phyloP scores from a whole-genome alignment of 331 rosid genomes.

The Malus hybrid region DNA sequence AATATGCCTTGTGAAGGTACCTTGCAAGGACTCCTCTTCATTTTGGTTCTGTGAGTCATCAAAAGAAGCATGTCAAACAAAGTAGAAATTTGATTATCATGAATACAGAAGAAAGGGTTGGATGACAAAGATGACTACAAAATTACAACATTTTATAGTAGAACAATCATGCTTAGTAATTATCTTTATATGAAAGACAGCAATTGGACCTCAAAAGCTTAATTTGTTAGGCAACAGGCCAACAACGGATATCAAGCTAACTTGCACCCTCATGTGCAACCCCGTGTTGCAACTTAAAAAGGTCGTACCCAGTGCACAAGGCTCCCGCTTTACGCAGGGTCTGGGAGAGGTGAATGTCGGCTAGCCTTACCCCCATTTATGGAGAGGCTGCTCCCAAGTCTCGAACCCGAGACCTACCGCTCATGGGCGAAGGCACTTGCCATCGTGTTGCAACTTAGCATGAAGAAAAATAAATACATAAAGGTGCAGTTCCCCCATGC shows the following conservation, averaged over 20 bases:
- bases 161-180: too few species aligned
- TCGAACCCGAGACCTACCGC: too few species aligned
- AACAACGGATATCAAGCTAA: not conserved
- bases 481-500: not conserved
- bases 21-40: not conserved
- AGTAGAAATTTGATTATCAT: not conserved
- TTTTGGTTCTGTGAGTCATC: slow-evolving; percentile 15
- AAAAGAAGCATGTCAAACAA: slow-evolving; percentile 24
- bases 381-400: too few species aligned
- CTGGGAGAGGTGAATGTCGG: too few species aligned
- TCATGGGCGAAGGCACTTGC: too few species aligned
- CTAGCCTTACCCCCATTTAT: too few species aligned
- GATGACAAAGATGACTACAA: not conserved
- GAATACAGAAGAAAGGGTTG: not conserved
- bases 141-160: not conserved
- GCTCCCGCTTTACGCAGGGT: too few species aligned
- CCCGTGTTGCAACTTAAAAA: not conserved
- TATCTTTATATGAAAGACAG: too few species aligned
- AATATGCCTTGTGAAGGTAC: slow-evolving; percentile 8
- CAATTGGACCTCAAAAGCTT: not conserved
- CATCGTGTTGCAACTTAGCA: not conserved
- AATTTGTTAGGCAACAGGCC: not conserved
- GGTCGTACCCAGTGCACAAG: too few species aligned
- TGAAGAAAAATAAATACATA: not conserved
- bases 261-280: not conserved